phyloP scores from a whole-genome alignment of 2,329 filamentous ascomycete genomes.

The Phoma sp. region DNA sequence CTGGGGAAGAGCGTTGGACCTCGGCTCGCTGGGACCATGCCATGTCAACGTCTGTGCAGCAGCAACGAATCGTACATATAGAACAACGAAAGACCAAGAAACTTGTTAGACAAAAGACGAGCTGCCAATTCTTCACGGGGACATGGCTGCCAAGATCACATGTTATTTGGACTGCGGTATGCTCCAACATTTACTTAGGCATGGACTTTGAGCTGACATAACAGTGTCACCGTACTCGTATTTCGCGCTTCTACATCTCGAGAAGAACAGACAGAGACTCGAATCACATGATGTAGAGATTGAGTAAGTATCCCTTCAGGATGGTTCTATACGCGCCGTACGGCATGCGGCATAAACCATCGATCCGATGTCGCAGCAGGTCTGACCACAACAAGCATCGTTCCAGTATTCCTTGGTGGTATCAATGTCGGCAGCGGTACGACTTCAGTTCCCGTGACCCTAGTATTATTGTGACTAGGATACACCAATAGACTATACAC shows the following conservation, averaged over 20 bases:
- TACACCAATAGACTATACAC: not conserved
- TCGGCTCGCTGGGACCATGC: constrained; percentile 8
- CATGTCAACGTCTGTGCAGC: not conserved
- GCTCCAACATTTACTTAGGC: constrained; percentile 16
- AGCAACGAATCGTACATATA: not conserved
- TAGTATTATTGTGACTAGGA: too few species aligned
- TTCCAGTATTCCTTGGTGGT: constrained; percentile 70
- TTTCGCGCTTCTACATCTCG: constrained; percentile 63
- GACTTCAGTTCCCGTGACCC: constrained; percentile 7
- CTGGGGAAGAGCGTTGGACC: constrained; percentile 2
- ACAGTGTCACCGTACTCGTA: constrained; percentile 68
- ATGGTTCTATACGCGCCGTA: not conserved
- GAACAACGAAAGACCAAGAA: not conserved
- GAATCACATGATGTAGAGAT: constrained; percentile 65
- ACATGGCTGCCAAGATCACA: constrained; percentile 68
- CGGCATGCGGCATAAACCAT: not conserved
- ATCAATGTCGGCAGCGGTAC: constrained; percentile 52
- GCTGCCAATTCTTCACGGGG: not conserved
- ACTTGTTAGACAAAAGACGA: not conserved
- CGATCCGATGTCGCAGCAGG: not conserved
- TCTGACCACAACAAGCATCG: constrained; percentile 57
- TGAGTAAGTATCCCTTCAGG: constrained; percentile 61
- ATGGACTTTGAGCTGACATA: constrained; percentile 15
- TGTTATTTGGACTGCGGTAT: constrained; percentile 71
- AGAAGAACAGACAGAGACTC: constrained; percentile 61